phyloP scores from a whole-genome alignment of 2,329 filamentous ascomycete species.

The Pestalotiopsis fici region DNA sequence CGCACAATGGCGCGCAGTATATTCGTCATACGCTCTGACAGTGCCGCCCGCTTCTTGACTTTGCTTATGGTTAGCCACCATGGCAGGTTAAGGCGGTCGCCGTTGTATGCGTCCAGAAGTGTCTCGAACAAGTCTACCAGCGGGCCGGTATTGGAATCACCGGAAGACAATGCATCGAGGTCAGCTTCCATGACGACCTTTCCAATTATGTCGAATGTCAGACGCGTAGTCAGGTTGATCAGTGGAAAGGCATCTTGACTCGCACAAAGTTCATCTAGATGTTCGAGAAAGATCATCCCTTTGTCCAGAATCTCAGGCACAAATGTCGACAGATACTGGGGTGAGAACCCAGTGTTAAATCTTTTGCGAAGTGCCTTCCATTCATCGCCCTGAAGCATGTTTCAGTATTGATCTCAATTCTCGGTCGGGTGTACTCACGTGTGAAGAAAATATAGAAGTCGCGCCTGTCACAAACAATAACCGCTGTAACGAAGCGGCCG shows the following conservation, averaged over 20 bases:
- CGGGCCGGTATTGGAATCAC: too few relatives aligned
- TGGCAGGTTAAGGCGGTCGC: too few relatives aligned
- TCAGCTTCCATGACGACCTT: constrained; percentile 15
- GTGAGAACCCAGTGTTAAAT: constrained; percentile 39
- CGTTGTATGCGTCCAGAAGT: too few relatives aligned
- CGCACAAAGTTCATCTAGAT: constrained; percentile 28
- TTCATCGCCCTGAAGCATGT: constrained; percentile 1
- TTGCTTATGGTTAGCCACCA: background rate
- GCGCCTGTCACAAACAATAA: background rate
- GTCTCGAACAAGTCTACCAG: too few relatives aligned
- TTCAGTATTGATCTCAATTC: background rate
- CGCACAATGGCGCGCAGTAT: constrained; percentile 1
- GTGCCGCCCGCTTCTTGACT: constrained; percentile 4
- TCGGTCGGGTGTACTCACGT: background rate
- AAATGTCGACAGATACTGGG: constrained; percentile 36
- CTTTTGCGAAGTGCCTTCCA: constrained; percentile 28
- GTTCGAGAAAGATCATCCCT: constrained; percentile 26
- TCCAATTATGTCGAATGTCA: constrained; percentile 17
- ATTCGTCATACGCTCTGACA: constrained; percentile 2
- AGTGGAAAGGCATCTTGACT: constrained; percentile 28
- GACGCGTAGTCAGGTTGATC: constrained; percentile 24
- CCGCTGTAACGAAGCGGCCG: constrained; percentile 14
- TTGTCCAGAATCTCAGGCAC: constrained; percentile 37
- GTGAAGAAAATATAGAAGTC: background rate
- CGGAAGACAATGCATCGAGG: constrained; percentile 5